Evolutionary conservation across 2,329 filamentous ascomycete species (phyloP).

Genomic region (Onygenales sp.): DNA sequence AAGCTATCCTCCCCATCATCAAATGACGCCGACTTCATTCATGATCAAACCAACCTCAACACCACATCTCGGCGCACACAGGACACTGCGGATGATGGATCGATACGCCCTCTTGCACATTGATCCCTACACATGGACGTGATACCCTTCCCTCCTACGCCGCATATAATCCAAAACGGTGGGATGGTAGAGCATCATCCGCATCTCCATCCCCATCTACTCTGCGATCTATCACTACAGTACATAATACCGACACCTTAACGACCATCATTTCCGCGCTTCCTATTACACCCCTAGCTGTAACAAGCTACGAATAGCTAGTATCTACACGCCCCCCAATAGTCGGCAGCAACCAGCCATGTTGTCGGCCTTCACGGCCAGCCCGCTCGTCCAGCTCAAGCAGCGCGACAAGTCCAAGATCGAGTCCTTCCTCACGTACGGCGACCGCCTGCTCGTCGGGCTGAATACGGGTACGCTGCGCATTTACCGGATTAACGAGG

Average conservation of each 20-base stretch:
- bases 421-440: constrained; percentile 87
- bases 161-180: not conserved
- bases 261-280: not conserved
- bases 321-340: not conserved
- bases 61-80: not conserved
- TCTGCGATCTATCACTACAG: not conserved
- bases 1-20: not conserved
- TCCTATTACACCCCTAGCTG: not conserved
- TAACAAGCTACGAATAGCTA: not conserved
- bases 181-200: not conserved
- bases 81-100: not conserved
- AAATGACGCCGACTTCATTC: not conserved
- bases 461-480: constrained; percentile 81
- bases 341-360: constrained; percentile 38
- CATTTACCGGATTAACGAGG: constrained; percentile 82
- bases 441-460: constrained; percentile 84
- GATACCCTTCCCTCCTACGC: not conserved
- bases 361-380: constrained; percentile 96
- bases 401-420: constrained; percentile 94
- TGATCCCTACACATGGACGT: not conserved
- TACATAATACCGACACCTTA: not conserved
- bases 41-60: not conserved
- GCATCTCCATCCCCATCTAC: not conserved
- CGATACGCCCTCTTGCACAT: not conserved
- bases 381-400: constrained; percentile 93